Conservation (phyloP, 768 basidiomycete species). For the Strobilomyces confusus region DNA sequence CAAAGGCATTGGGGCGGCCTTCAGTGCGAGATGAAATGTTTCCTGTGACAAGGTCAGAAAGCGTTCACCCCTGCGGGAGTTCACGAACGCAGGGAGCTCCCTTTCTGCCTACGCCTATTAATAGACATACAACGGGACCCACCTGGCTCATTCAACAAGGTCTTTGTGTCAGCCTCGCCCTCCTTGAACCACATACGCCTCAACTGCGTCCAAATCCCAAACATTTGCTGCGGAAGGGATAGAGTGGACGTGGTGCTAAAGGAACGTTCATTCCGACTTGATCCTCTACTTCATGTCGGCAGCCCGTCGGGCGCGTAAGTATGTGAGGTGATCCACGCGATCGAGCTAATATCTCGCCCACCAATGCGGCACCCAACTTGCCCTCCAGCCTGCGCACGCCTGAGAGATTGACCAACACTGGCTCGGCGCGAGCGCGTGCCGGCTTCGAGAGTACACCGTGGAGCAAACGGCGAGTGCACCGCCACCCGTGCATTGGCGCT, state of each 20-base stretch:
- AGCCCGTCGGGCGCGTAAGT: neutral
- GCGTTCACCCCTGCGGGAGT: neutral
- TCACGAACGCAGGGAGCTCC: neutral
- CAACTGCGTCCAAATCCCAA: constrained; percentile 14
- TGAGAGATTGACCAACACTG: too few species aligned
- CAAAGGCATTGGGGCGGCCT: constrained; percentile 45
- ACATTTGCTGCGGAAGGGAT: constrained; percentile 13
- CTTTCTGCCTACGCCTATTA: neutral
- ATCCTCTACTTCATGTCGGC: neutral
- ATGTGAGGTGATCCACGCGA: too few species aligned
- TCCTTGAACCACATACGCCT: constrained; percentile 3
- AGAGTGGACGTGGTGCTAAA: neutral
- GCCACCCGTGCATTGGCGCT: too few species aligned
- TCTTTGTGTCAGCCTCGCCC: neutral
- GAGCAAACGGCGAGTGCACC: too few species aligned
- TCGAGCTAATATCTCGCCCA: too few species aligned
- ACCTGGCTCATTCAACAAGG: constrained; percentile 15
- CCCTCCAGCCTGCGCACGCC: too few species aligned
- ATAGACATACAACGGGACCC: constrained; percentile 2
- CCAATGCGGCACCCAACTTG: too few species aligned
- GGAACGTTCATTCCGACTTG: neutral
- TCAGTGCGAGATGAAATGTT: constrained; percentile 18
- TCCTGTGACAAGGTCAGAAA: constrained; percentile 13
- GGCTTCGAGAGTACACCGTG: too few species aligned
- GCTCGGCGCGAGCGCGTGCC: too few species aligned